Conservation (phyloP, 2,329 filamentous ascomycete species). For the Monilinia aucupariae region DNA sequence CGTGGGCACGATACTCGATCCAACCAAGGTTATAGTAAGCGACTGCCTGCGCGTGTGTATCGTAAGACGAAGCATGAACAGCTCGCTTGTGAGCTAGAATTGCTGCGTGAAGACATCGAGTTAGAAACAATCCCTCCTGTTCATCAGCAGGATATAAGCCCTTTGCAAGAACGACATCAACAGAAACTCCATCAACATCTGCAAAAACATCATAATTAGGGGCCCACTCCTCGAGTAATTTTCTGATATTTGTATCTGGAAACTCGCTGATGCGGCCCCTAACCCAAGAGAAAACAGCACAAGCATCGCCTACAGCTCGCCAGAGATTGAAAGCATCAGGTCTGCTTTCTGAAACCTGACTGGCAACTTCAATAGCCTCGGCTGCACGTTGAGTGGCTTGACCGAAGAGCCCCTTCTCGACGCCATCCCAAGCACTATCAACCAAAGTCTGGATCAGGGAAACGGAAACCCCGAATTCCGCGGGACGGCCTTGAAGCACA, state of each 20-base stretch:
- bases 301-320: slow-evolving; percentile 88
- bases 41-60: slow-evolving; percentile 86
- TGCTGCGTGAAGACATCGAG: slow-evolving; percentile 60
- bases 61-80: slow-evolving; percentile 64
- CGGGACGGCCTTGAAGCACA: slow-evolving; percentile 61
- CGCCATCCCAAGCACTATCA: slow-evolving; percentile 69
- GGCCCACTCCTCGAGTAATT: slow-evolving; percentile 52
- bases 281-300: slow-evolving; percentile 73
- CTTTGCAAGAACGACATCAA: slow-evolving; percentile 36
- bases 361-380: slow-evolving; percentile 64
- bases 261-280: slow-evolving; percentile 62
- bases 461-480: slow-evolving; percentile 81
- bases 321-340: slow-evolving; percentile 84
- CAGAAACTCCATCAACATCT: slow-evolving; percentile 62
- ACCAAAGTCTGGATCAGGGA: slow-evolving; percentile 83
- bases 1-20: slow-evolving; percentile 80
- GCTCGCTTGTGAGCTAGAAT: slow-evolving; percentile 86
- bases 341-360: slow-evolving; percentile 53
- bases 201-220: slow-evolving; percentile 55
- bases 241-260: slow-evolving; percentile 51
- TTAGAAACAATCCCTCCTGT: slow-evolving; percentile 41
- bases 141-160: slow-evolving; percentile 34
- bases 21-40: slow-evolving; percentile 96
- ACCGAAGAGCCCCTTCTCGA: slow-evolving; percentile 82
- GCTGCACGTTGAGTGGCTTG: slow-evolving; percentile 67